Evolutionary conservation across 257 asterid genomes (phyloP).

Genomic region (Plantago elongata): DNA sequence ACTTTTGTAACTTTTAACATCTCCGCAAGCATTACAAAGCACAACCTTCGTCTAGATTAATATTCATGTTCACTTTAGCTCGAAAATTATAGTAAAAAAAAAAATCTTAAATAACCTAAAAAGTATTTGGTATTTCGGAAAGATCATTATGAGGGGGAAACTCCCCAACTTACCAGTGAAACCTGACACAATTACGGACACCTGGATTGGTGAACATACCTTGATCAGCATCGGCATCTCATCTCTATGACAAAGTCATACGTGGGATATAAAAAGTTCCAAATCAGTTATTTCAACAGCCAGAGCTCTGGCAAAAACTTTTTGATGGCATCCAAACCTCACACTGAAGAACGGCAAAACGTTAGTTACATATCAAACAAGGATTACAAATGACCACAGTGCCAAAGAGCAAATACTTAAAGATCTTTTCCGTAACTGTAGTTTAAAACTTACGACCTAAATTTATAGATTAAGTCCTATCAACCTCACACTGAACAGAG

Average conservation of each 20-base stretch:
- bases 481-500: too few relatives aligned
- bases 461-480: too few relatives aligned
- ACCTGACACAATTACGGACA: constrained; percentile 16
- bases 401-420: not conserved
- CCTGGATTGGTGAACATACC: constrained; percentile 39
- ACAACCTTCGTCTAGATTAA: too few relatives aligned
- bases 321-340: constrained; percentile 62
- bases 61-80: too few relatives aligned
- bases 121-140: not conserved
- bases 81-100: not conserved
- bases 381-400: not conserved
- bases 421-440: too few relatives aligned
- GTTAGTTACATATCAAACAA: constrained; percentile 27
- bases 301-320: constrained; percentile 53
- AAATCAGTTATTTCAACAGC: constrained; percentile 43
- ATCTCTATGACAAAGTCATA: constrained; percentile 35
- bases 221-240: constrained; percentile 45
- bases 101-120: not conserved
- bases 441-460: not conserved
- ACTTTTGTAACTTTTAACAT: too few relatives aligned
- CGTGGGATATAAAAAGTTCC: constrained; percentile 40
- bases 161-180: constrained; percentile 16
- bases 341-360: constrained; percentile 50
- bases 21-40: too few relatives aligned
- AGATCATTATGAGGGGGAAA: constrained; percentile 12